Conservation (phyloP, 2,329 filamentous ascomycete species). For the Colletotrichum lupini region DNA sequence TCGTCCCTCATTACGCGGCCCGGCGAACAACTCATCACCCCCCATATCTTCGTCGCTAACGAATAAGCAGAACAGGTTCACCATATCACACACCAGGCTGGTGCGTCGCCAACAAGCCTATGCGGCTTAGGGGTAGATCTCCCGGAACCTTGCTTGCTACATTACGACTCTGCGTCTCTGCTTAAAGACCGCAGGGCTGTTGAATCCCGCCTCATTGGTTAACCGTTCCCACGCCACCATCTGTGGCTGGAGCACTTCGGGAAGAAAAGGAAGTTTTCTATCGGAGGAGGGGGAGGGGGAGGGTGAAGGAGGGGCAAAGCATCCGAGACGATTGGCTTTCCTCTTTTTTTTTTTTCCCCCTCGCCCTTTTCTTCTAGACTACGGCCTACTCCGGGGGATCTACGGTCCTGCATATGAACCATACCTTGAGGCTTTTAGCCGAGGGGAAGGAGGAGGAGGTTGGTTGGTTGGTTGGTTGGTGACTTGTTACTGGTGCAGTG, state of each 20-base stretch:
- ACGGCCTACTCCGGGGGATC: not conserved
- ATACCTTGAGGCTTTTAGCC: no score
- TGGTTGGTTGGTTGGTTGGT: no score
- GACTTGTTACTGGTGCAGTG: no score
- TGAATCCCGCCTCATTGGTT: not conserved
- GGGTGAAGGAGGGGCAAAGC: not conserved
- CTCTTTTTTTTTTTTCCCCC: no score
- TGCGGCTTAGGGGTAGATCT: not conserved
- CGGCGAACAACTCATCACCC: not conserved
- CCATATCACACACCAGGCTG: not conserved
- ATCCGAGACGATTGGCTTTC: not conserved
- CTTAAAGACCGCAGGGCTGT: not conserved
- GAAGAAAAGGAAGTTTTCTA: not conserved
- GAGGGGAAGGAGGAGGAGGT: no score
- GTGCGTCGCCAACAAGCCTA: not conserved
- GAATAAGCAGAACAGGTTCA: not conserved
- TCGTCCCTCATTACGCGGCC: not conserved
- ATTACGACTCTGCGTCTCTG: not conserved
- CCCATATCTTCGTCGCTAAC: not conserved
- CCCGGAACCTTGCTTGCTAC: not conserved
- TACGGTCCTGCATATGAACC: not conserved
- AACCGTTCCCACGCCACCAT: not conserved
- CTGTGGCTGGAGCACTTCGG: not conserved
- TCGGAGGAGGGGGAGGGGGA: not conserved
- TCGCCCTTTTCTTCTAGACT: not conserved